A percentile compares a stretch with the other conserved stretches of the same genome.
phyloP scores from a whole-genome alignment of 2,329 filamentous ascomycete species.

The Magnaporthiopsis rhizophila region DNA sequence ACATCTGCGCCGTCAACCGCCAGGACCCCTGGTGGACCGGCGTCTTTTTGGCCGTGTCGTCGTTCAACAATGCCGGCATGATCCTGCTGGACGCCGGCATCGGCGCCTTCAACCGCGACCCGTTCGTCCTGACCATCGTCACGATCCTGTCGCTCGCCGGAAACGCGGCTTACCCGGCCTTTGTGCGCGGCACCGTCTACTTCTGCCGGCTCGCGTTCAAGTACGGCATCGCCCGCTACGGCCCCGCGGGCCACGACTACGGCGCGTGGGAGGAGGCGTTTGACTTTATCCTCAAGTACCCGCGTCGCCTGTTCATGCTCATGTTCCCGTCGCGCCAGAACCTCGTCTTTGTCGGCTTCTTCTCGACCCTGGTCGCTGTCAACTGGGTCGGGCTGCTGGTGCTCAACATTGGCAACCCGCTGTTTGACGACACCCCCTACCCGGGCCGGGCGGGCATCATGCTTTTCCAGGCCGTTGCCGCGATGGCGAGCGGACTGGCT shows the following conservation, averaged over 20 bases:
- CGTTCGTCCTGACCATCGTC: slow-evolving; percentile 44
- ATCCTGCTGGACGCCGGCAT: slow-evolving; percentile 59
- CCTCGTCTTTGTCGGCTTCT: slow-evolving; percentile 56
- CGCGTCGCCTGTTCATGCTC: slow-evolving; percentile 52
- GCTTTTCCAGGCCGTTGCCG: slow-evolving; percentile 56
- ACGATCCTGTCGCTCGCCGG: slow-evolving; percentile 53
- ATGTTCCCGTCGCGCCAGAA: slow-evolving; percentile 57
- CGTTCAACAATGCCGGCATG: slow-evolving; percentile 66
- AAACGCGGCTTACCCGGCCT: slow-evolving; percentile 58
- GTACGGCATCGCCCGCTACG: slow-evolving; percentile 19
- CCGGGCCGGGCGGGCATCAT: slow-evolving; percentile 53
- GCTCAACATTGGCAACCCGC: slow-evolving; percentile 53
- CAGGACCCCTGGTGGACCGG: slow-evolving; percentile 62
- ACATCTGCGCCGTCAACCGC: slow-evolving; percentile 42
- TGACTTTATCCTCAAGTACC: slow-evolving; percentile 46
- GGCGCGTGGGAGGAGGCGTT: slow-evolving; percentile 39
- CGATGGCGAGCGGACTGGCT: slow-evolving; percentile 60
- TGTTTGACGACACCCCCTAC: slow-evolving; percentile 41
- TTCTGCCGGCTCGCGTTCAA: slow-evolving; percentile 33
- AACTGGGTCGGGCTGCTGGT: slow-evolving; percentile 61
- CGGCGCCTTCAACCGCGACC: slow-evolving; percentile 46
- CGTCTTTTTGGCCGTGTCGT: slow-evolving; percentile 58
- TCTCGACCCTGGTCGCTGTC: slow-evolving; percentile 50
- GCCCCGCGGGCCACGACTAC: slow-evolving; percentile 26
- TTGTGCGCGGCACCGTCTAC: slow-evolving; percentile 56